These are phyloP conservation scores for Andrographis paniculata DNA, from an alignment of 305 asterid genomes.

Conservation along the genomic window DNA sequence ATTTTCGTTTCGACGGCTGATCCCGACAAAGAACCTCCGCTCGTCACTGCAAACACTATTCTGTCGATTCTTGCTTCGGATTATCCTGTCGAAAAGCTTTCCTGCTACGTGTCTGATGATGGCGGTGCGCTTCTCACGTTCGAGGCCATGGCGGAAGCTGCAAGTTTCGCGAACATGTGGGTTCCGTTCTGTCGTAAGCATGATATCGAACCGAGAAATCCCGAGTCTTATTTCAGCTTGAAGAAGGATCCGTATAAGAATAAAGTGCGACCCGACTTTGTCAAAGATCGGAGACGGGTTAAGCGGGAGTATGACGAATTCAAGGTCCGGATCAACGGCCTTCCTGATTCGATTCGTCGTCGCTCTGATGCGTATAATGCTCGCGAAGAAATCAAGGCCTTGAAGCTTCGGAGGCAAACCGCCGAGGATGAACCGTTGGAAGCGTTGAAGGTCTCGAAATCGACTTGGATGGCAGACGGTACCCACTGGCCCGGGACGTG, in stretches of 20 bases:
- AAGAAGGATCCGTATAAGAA: constrained; percentile 74
- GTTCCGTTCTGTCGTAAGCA: constrained; percentile 86
- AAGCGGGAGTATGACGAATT: constrained; percentile 96
- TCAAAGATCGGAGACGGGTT: constrained; percentile 88
- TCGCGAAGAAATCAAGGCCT: constrained; percentile 82
- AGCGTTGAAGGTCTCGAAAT: constrained; percentile 74
- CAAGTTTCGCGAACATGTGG: constrained; percentile 81
- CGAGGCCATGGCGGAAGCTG: constrained; percentile 96
- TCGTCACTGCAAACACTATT: constrained; percentile 77
- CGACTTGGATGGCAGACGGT: constrained; percentile 99
- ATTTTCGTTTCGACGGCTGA: constrained; percentile 80
- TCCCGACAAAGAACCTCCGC: constrained; percentile 88
- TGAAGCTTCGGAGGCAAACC: constrained; percentile 68
- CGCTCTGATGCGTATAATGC: constrained; percentile 95
- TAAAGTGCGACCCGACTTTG: constrained; percentile 68
- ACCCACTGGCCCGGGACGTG: constrained; percentile 99
- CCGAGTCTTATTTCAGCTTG: constrained; percentile 68
- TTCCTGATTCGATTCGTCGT: constrained; percentile 88
- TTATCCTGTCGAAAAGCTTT: constrained; percentile 82
- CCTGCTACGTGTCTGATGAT: constrained; percentile 85
- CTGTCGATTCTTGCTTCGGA: constrained; percentile 79
- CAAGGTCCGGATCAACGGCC: constrained; percentile 84
- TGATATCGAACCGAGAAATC: constrained; percentile 70
- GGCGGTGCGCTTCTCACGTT: constrained; percentile 84
- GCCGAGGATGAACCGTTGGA: constrained; percentile 56